A percentile compares a stretch with the other conserved stretches of the same genome.
Evolutionary conservation across 2,329 filamentous ascomycete genomes (phyloP).

Genomic region (Phoma sp.): DNA sequence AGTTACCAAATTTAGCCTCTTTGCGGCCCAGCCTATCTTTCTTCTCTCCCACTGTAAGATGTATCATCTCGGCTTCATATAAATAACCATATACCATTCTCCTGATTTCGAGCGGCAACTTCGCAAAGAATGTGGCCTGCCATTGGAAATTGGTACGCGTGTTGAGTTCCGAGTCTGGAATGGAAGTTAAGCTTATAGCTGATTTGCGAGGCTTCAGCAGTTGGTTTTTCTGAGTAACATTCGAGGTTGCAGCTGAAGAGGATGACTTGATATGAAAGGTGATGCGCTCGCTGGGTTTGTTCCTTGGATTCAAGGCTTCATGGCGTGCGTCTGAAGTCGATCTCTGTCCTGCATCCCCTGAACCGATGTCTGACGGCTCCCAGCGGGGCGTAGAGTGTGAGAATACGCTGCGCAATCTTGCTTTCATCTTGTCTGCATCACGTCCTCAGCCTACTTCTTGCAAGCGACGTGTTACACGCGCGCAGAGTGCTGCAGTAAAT

Average conservation of each 20-base stretch:
- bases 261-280: conserved; percentile 11
- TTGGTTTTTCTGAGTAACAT: conserved; percentile 16
- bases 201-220: conserved; percentile 29
- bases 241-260: not conserved
- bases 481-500: not conserved
- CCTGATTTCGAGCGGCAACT: conserved; percentile 41
- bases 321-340: conserved; percentile 7
- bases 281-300: conserved; percentile 4
- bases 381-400: conserved; percentile 12
- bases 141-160: conserved; percentile 35
- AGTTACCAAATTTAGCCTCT: conserved; percentile 35
- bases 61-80: conserved; percentile 36
- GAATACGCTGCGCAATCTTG: conserved; percentile 10
- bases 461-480: not conserved
- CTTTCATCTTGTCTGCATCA: conserved; percentile 3
- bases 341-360: conserved; percentile 6
- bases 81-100: conserved; percentile 41
- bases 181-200: conserved; percentile 27
- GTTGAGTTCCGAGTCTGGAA: conserved; percentile 31
- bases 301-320: not conserved
- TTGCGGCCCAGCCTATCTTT: conserved; percentile 16
- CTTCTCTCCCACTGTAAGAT: conserved; percentile 39
- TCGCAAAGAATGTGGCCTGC: conserved; percentile 38
- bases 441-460: not conserved
- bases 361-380: conserved; percentile 16